These are phyloP conservation scores for Boletus semigastroideus DNA, from an alignment of 1,284 basidiomycete species.

Conservation along the genomic window DNA sequence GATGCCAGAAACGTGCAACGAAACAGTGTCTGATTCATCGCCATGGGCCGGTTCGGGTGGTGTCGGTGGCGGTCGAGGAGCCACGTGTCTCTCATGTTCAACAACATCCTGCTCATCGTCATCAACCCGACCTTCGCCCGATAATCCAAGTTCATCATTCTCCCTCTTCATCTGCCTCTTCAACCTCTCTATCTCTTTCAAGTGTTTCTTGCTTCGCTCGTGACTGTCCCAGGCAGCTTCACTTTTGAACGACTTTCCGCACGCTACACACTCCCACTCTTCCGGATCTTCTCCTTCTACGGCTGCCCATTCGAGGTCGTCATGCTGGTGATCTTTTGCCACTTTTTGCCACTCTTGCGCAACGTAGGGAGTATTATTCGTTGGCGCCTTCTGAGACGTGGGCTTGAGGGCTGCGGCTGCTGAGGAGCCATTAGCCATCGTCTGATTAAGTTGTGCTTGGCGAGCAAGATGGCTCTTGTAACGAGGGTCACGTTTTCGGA, in stretches of 20 bases:
- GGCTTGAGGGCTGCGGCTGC: conserved; percentile 24
- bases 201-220: conserved; percentile 94
- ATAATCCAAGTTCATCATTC: conserved; percentile 60
- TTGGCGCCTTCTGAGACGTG: conserved; percentile 22
- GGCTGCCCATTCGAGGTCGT: conserved; percentile 68
- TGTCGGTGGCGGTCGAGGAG: conserved; percentile 11
- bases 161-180: conserved; percentile 77
- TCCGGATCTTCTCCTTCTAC: conserved; percentile 70
- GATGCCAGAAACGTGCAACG: neutral
- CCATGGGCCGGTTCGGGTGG: conserved; percentile 23
- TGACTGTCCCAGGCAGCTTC: conserved; percentile 97
- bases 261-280: conserved; percentile 96
- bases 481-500: conserved; percentile 93
- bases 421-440: conserved; percentile 33
- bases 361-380: conserved; percentile 46
- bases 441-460: conserved; percentile 41
- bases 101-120: conserved; percentile 18
- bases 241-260: conserved; percentile 86
- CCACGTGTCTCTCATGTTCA: conserved; percentile 18
- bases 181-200: conserved; percentile 81
- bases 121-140: conserved; percentile 29
- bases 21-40: conserved; percentile 12
- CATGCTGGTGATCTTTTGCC: conserved; percentile 42
- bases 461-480: conserved; percentile 73
- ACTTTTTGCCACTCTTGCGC: conserved; percentile 86